These are phyloP conservation scores for Ceriops zippeliana DNA, from an alignment of 345 rosid species.

Conservation along the genomic window DNA sequence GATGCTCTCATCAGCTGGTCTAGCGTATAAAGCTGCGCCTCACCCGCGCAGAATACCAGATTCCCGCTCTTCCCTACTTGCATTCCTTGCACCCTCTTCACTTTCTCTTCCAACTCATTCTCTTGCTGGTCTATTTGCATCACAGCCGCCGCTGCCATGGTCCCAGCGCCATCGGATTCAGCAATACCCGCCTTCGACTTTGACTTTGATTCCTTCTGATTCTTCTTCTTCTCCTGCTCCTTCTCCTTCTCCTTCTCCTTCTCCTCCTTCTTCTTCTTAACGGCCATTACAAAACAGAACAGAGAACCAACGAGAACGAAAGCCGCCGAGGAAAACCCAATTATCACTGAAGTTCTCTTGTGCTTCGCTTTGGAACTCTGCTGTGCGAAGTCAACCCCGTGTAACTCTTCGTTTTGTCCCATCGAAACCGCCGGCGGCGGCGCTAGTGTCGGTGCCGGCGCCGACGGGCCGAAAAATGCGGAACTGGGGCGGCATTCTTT, in stretches of 20 bases:
- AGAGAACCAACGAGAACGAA: slow-evolving; percentile 48
- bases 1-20: slow-evolving; percentile 95
- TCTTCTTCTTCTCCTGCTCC: slow-evolving; percentile 15
- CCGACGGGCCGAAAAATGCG: slow-evolving; percentile 55
- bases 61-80: slow-evolving; percentile 78
- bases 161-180: slow-evolving; percentile 32
- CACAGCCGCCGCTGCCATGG: slow-evolving; percentile 49
- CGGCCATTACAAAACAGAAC: slow-evolving; percentile 45
- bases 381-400: slow-evolving; percentile 38
- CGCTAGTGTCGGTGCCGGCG: slow-evolving; percentile 46
- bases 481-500: slow-evolving; percentile 63
- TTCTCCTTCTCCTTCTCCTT: slow-evolving; percentile 10
- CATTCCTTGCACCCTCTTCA: slow-evolving; percentile 59
- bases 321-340: slow-evolving; percentile 53
- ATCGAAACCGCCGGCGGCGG: slow-evolving; percentile 43
- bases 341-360: slow-evolving; percentile 38
- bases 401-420: slow-evolving; percentile 49
- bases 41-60: slow-evolving; percentile 80
- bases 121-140: slow-evolving; percentile 63
- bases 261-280: slow-evolving; percentile 33
- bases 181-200: slow-evolving; percentile 18
- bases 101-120: slow-evolving; percentile 73
- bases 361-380: slow-evolving; percentile 31
- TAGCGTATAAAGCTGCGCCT: slow-evolving; percentile 68
- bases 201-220: slow-evolving; percentile 29